These are phyloP conservation scores for Xylaria digitata DNA, from an alignment of 2,329 filamentous ascomycete genomes.

Conservation along the genomic window DNA sequence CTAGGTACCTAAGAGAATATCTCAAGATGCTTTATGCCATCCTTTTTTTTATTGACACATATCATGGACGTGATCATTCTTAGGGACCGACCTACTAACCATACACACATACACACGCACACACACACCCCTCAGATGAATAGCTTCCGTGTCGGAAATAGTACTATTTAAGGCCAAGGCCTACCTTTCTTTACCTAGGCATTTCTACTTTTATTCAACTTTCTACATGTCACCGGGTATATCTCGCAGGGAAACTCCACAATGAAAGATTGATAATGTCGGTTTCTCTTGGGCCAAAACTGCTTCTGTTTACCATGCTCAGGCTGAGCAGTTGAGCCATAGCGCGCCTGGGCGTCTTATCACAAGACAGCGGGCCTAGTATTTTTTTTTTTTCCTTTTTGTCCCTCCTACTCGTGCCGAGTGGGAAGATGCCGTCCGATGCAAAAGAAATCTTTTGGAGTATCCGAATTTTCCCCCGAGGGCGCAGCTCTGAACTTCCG, in stretches of 20 bases:
- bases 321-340: conserved; percentile 42
- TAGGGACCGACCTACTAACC: not conserved
- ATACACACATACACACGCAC: not conserved
- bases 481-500: conserved; percentile 45
- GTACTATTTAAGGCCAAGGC: not conserved
- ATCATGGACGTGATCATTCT: not conserved
- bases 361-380: conserved; percentile 44
- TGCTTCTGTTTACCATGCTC: conserved; percentile 44
- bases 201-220: conserved; percentile 12
- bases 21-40: no score
- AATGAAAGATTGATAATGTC: conserved; percentile 40
- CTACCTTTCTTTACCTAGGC: not conserved
- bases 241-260: conserved; percentile 3
- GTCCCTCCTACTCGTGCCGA: conserved; percentile 34
- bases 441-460: conserved; percentile 53
- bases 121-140: not conserved
- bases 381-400: conserved; percentile 42
- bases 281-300: conserved; percentile 45
- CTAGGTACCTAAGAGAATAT: not conserved
- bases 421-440: conserved; percentile 43
- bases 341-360: conserved; percentile 42
- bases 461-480: conserved; percentile 49
- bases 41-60: no score
- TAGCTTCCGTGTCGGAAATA: not conserved
- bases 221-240: conserved; percentile 23